These are phyloP conservation scores for Lentinus brumalis DNA, from an alignment of 768 basidiomycete genomes.

Conservation along the genomic window DNA sequence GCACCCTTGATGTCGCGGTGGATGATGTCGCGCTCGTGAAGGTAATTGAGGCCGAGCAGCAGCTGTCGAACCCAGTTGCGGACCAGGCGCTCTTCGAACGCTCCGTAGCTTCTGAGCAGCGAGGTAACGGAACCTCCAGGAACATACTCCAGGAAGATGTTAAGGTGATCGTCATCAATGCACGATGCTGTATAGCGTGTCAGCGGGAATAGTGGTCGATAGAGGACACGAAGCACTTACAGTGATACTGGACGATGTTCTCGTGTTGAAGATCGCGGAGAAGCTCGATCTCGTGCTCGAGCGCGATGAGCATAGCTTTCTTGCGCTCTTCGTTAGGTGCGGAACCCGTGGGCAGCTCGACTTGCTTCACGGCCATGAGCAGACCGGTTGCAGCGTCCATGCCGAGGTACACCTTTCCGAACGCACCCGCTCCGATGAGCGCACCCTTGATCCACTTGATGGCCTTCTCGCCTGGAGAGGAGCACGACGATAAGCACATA, in stretches of 20 bases:
- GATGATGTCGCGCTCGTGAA: constrained; percentile 92
- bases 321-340: constrained; percentile 90
- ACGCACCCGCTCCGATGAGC: constrained; percentile 92
- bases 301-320: constrained; percentile 87
- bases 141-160: constrained; percentile 97
- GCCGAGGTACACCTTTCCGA: constrained; percentile 93
- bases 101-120: constrained; percentile 85
- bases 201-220: not conserved
- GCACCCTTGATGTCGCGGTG: constrained; percentile 99
- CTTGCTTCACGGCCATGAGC: constrained; percentile 98
- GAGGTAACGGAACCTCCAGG: constrained; percentile 94
- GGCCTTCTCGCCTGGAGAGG: constrained; percentile 45
- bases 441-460: constrained; percentile 98
- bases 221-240: constrained; percentile 47
- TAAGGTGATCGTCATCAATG: constrained; percentile 85
- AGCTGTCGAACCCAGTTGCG: constrained; percentile 94
- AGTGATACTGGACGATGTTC: constrained; percentile 98
- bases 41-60: constrained; percentile 82
- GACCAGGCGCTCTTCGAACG: constrained; percentile 91
- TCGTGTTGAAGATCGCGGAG: constrained; percentile 90
- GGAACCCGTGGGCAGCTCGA: constrained; percentile 83
- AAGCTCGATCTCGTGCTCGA: constrained; percentile 93
- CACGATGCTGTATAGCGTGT: constrained; percentile 72
- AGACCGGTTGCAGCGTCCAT: constrained; percentile 91
- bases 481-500: not conserved